Base-by-base conservation (phyloP, 345 rosid species). In the Aquilaria malaccensis region DNA sequence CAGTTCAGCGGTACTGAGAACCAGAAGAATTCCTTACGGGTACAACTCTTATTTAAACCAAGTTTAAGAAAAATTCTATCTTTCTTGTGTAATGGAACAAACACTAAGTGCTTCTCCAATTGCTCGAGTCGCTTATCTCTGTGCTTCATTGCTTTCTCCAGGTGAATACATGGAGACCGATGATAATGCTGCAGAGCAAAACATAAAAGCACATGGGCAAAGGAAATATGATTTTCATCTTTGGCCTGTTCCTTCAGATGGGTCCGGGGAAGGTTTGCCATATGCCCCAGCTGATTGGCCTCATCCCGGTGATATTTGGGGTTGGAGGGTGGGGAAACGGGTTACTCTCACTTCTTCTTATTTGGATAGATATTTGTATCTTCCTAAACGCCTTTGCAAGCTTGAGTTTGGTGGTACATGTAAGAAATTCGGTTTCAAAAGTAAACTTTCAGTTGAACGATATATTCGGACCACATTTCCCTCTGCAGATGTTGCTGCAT, bases 241-340 rank as follows among this genome's bases (percentile, higher is more conserved):
- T 29, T 62, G 63, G 46, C 85, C 80, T 0, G 87, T 83, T 13
- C 72, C 15, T 2, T 82, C 86, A 0, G 58, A 78, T 59, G 79
- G 64, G 33, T 70, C 82, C 54, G 92, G 96, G 56, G 59, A 56
- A 54, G 96, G 92, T 15, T 63, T 85, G 71, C 96, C 92, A 0
- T 85, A 83, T 79, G 96, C 92, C 62, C 92, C 92, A 46, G 71
- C 64, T 10, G 75, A 86, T 70, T 86, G 85, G 85, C 93, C 90
- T 45, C 65, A 57, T 2, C 85, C 77, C 3, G 93, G 90, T 60
- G 93, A 84, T 69, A 73, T 52, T 47, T 82, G 92, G 89, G 57
- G 65, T 9, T 88, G 96, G 92, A 85, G 58, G 51, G 89, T 75
- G n/a, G 90, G 92, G 52, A 84, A 63, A 45, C 76, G 88, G 67